Conservation (phyloP, 805 yeast species). For the Tetrapisispora fleetii region DNA sequence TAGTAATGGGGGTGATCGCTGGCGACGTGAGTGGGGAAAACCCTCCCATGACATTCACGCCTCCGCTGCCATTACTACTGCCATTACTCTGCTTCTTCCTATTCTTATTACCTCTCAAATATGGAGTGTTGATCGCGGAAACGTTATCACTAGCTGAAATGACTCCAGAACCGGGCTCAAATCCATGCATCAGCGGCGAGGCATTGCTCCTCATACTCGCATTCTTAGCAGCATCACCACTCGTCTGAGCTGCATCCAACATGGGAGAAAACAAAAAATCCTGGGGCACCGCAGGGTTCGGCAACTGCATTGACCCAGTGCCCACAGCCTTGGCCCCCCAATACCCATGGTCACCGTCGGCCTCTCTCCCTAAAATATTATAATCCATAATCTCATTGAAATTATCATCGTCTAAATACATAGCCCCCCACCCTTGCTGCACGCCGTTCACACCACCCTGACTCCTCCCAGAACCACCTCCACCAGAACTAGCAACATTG, state of each 20-base stretch:
- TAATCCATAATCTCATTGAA: background rate
- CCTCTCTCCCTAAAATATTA: background rate
- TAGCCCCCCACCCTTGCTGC: slow-evolving; percentile 1
- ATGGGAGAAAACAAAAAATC: background rate
- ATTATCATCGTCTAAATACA: slow-evolving; percentile 1
- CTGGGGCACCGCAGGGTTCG: background rate
- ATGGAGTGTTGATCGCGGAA: slow-evolving; percentile 1
- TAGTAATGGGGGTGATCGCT: slow-evolving; percentile 4
- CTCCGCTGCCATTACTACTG: background rate
- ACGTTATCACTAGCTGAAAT: background rate
- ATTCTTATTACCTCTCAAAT: background rate
- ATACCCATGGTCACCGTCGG: background rate
- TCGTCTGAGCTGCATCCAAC: background rate
- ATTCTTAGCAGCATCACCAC: background rate
- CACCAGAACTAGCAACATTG: background rate
- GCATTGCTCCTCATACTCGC: background rate
- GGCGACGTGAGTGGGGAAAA: slow-evolving; percentile 54
- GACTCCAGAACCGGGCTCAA: background rate
- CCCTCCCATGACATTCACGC: background rate
- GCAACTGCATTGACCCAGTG: background rate
- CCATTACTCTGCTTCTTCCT: background rate
- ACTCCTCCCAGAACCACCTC: background rate
- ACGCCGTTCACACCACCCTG: background rate
- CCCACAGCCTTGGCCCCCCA: background rate
- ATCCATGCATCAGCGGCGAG: slow-evolving; percentile 1